Evolutionary conservation across 345 rosid genomes (phyloP).

Genomic region (Pugionium cornutum): DNA sequence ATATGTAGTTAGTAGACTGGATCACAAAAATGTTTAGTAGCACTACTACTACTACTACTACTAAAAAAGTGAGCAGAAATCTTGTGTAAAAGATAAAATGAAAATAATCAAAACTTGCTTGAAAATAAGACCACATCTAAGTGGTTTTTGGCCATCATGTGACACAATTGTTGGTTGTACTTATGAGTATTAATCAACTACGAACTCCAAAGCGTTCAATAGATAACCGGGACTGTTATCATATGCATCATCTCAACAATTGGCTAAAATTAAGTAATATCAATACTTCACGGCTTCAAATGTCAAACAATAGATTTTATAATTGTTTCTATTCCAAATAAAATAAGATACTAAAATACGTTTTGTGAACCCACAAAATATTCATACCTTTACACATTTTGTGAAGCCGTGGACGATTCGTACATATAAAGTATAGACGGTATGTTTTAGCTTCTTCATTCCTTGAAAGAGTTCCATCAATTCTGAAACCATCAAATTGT

Average conservation of each 20-base stretch:
- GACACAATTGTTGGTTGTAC: constrained; percentile 15
- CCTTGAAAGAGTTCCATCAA: constrained; percentile 50
- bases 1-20: no score
- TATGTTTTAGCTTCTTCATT: constrained; percentile 53
- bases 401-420: constrained; percentile 21
- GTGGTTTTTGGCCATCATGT: constrained; percentile 3
- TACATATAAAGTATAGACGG: constrained; percentile 27
- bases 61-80: neutral
- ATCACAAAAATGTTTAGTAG: neutral
- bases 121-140: no score
- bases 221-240: neutral
- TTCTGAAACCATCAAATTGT: constrained; percentile 39
- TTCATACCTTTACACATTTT: constrained; percentile 22
- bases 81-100: neutral
- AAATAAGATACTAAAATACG: no score
- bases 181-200: constrained; percentile 9
- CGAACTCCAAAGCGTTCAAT: constrained; percentile 14
- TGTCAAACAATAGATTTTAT: no score
- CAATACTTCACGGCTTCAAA: no score
- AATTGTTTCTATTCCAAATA: no score
- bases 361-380: neutral
- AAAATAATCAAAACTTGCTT: no score
- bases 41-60: no score
- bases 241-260: no score
- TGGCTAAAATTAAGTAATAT: no score